Evolutionary conservation across 306 rosid genomes (phyloP), one percentile per base, ranked within the genome.

Genomic region (Prunus kanzakura): DNA sequence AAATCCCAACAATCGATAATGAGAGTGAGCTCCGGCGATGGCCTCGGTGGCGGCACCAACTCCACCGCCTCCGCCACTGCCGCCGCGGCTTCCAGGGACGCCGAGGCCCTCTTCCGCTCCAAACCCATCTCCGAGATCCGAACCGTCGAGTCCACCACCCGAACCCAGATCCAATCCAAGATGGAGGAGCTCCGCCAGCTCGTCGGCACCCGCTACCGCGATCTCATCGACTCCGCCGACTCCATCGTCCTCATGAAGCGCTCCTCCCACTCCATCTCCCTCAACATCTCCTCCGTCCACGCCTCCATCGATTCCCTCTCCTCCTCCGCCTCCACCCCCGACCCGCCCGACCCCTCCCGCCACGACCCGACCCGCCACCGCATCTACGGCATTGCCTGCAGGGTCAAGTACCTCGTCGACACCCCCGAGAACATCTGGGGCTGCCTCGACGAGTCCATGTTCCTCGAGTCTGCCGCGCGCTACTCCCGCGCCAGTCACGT

Each of bases 161-260:
- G 92, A 25, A 74, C 77, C 41, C 97, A 88, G 88, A 95, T 95
- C 97, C 97, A 92, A 49, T 88, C 88, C 72, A 95, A 95, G 87
- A 91, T 87, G 68, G 99, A 92, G 84, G 99, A 95, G 88, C 97
- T 95, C 82, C 93, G 98, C n/a, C 98, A 91, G 66, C 97, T 92
- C 12, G 97, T 95, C 18, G 99, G 99, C 4, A 91, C 87, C 49
- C 97, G 99, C 12, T 95, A 95, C 78, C 96, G 99, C 22, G 99
- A 92, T 77, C 97, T 95, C 77, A 95, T 95, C 32, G 98, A 95
- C 83, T 95, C 98, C 2, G 99, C 99, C 45, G 98, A 92, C 77
- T 92, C 99, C 72, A 92, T 95, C 55, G 93, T 95, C 38, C 86
- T 80, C 52, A 95, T 95, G 99, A 91, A 92, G 80, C 77, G 86